Evolutionary conservation across 495 filamentous ascomycete species (phyloP), one percentile per base, ranked within the genome.

Genomic region (Penicillium steckii): DNA sequence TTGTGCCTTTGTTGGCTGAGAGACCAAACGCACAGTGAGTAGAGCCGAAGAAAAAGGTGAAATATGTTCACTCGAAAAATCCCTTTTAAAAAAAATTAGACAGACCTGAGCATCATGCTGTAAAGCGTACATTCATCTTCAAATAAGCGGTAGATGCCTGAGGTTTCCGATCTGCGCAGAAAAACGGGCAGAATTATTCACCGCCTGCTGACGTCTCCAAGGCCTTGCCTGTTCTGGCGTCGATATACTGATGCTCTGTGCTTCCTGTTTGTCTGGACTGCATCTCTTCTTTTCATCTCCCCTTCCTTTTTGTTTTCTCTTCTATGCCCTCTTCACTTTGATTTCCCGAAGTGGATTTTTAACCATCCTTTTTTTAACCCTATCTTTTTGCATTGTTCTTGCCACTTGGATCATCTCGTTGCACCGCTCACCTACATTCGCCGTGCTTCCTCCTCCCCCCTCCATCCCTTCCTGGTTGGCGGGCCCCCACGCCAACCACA

Each of bases 161-260:
- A 8, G 24, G 7, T 8, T n/a, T 15, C 15, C 7, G 19, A 19
- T 22, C 24, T 18, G n/a, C n/a, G n/a, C 19, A 17, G 24, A 37
- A 37, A 37, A n/a, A 25, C 30, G 42, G 60, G 60, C 60, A 66
- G 52, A 66, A 66, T 26, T 8, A 13, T 1, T 51, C 52, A 59
- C 63, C 62, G 59, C 60, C 54, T 35, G 17, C 41, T 66, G 62
- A 66, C 60, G 57, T 65, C 56, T 65, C 33, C 33, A 37, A n/a
- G n/a, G 33, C 13, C n/a, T 17, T 37, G 33, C 33, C 33, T 15
- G 18, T 37, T n/a, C 33, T 37, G 33, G 33, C 33, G 33, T 37
- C 33, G 33, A 37, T 37, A 37, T 37, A 37, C 18, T 15, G 33
- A 37, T 37, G 33, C 33, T 37, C 33, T 59, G 44, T 61, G 46